Conservation (phyloP, 345 rosid genomes). For the Trapa bicornis region DNA sequence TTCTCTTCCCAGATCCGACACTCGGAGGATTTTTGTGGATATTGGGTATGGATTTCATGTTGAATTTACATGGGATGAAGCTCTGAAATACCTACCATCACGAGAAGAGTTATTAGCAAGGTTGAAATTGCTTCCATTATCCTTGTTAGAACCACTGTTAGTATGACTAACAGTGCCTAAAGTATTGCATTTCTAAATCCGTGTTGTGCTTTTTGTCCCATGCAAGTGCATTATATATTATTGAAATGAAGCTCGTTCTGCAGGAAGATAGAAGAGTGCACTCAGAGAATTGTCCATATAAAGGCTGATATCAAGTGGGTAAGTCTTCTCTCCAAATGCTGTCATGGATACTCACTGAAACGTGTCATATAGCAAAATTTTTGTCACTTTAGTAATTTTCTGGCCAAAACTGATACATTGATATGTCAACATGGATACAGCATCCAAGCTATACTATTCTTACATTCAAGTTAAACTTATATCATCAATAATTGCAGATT, state of each 20-base stretch:
- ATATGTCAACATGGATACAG: no score
- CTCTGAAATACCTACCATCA: slow-evolving; percentile 40
- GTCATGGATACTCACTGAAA: background rate
- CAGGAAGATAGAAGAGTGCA: slow-evolving; percentile 66
- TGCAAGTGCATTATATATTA: background rate
- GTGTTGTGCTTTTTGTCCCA: background rate
- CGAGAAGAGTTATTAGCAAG: slow-evolving; percentile 55
- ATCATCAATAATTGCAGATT: slow-evolving; percentile 3
- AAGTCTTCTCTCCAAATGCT: slow-evolving; percentile 7
- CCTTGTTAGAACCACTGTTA: background rate
- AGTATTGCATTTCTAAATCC: background rate
- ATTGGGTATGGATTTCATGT: slow-evolving; percentile 74
- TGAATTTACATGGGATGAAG: slow-evolving; percentile 78
- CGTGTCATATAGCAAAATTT: background rate
- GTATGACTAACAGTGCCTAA: background rate
- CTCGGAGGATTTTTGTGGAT: slow-evolving; percentile 54
- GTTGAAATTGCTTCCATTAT: slow-evolving; percentile 16
- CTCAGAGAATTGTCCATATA: slow-evolving; percentile 43
- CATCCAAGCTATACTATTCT: no score
- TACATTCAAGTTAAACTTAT: background rate
- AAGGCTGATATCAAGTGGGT: slow-evolving; percentile 79
- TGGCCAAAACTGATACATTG: background rate
- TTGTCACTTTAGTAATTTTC: no score
- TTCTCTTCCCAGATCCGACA: slow-evolving; percentile 45
- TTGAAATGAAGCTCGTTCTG: background rate